Percentiles rank a stretch among this genome's conserved stretches.
Evolutionary conservation across 257 asterid genomes (phyloP).

Genomic region (Solanum virginianum): DNA sequence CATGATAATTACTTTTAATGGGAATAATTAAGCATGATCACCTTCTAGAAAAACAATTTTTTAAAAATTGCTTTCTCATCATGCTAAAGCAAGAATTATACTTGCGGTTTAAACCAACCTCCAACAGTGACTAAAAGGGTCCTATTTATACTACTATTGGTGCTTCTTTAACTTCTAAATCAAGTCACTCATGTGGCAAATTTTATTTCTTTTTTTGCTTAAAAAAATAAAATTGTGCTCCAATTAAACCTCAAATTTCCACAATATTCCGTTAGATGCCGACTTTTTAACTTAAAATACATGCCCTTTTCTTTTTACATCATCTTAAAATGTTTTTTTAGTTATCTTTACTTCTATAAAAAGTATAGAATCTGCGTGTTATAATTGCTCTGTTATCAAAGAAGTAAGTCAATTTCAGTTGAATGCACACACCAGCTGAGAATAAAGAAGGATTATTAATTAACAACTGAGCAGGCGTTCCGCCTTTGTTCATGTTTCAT

Average conservation of each 20-base stretch:
- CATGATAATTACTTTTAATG: not conserved
- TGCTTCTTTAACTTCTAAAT: constrained; percentile 6
- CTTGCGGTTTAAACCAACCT: not conserved
- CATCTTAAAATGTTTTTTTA: not conserved
- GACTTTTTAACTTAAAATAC: not conserved
- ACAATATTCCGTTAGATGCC: not conserved
- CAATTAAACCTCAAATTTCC: not conserved
- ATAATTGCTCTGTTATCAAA: not conserved
- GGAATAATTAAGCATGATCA: not conserved
- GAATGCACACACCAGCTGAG: not conserved
- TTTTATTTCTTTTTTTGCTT: not conserved
- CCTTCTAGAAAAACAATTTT: not conserved
- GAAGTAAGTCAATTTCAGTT: not conserved
- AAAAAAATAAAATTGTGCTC: not conserved
- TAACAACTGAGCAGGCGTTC: not conserved
- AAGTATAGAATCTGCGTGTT: not conserved
- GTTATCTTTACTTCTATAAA: not conserved
- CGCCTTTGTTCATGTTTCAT: too few relatives aligned
- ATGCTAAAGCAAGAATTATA: not conserved
- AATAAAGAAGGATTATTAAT: not conserved
- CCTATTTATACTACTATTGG: not conserved
- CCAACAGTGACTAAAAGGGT: not conserved
- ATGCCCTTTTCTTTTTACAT: not conserved
- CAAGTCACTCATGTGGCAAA: not conserved
- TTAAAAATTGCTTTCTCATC: not conserved